A percentile compares a stretch with the other conserved stretches of the same genome.
Evolutionary conservation across 2,329 filamentous ascomycete species (phyloP).

Genomic region (Nemania diffusa): DNA sequence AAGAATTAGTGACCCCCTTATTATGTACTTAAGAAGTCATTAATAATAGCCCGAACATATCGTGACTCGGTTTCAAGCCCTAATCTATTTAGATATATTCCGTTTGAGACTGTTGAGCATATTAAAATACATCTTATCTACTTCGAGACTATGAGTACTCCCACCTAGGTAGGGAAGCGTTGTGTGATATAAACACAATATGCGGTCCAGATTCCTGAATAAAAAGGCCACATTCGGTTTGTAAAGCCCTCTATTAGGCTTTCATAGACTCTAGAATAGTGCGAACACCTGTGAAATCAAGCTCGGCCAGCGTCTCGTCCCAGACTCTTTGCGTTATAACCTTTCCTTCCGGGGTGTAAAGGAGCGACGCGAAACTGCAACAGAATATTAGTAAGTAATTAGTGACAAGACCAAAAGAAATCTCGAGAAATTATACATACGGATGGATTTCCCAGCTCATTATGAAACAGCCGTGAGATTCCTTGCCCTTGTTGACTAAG

Average conservation of each 20-base stretch:
- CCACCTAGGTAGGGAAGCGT: too few species aligned
- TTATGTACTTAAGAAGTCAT: too few species aligned
- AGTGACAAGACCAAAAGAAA: background rate
- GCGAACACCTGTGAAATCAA: conserved; percentile 27
- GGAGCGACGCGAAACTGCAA: conserved; percentile 22
- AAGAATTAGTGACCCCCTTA: too few species aligned
- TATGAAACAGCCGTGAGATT: conserved; percentile 63
- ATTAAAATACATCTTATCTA: too few species aligned
- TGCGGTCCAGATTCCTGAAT: too few species aligned
- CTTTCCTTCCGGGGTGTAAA: conserved; percentile 32
- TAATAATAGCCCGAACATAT: too few species aligned
- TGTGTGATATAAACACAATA: too few species aligned
- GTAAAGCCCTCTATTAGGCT: background rate
- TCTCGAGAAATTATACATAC: conserved; percentile 48
- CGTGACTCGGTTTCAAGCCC: too few species aligned
- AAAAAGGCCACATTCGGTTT: too few species aligned
- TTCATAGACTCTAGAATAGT: conserved; percentile 26
- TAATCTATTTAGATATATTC: too few species aligned
- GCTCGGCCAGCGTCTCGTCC: conserved; percentile 35
- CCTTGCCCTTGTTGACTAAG: conserved; percentile 55
- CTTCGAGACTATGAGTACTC: too few species aligned
- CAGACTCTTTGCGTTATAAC: conserved; percentile 22
- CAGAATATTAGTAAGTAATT: background rate
- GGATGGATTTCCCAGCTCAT: conserved; percentile 59
- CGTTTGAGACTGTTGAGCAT: too few species aligned